These are phyloP conservation scores for Citrus mangshanensis DNA, from an alignment of 345 rosid genomes.

Conservation along the genomic window DNA sequence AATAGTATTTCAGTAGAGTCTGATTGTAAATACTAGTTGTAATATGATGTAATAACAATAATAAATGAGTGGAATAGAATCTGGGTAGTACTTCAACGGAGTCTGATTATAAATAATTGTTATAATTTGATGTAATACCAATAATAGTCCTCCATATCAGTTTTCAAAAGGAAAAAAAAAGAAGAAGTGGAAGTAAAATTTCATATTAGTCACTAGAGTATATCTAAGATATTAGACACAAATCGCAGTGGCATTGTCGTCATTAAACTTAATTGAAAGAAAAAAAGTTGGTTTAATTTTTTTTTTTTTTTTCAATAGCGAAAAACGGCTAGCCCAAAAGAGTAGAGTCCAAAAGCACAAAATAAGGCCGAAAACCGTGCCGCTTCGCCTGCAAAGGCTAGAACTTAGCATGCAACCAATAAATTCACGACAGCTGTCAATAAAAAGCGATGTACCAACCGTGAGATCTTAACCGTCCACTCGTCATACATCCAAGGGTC, in stretches of 20 bases:
- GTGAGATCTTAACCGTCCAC: neutral
- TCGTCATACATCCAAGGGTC: neutral
- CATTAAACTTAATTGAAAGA: neutral
- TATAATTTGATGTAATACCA: too few relatives aligned
- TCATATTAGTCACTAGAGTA: too few relatives aligned
- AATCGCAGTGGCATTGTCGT: neutral
- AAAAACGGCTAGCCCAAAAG: neutral
- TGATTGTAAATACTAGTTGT: too few relatives aligned
- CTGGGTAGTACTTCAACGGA: too few relatives aligned
- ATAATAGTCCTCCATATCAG: too few relatives aligned
- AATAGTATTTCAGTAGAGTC: rapidly evolving
- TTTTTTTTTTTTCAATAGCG: neutral
- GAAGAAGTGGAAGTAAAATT: too few relatives aligned
- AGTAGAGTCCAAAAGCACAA: neutral
- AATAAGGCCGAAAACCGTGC: neutral
- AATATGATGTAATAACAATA: too few relatives aligned
- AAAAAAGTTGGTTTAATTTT: neutral
- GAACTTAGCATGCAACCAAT: neutral
- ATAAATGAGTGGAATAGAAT: too few relatives aligned
- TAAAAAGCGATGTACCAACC: rapidly evolving
- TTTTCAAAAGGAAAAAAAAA: too few relatives aligned
- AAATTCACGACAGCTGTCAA: neutral
- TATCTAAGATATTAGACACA: too few relatives aligned
- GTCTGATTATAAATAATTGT: too few relatives aligned
- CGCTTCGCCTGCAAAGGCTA: slow-evolving; percentile 3